Conservation (phyloP, 495 filamentous ascomycete species). For the Thermochaetoides thermophila region DNA sequence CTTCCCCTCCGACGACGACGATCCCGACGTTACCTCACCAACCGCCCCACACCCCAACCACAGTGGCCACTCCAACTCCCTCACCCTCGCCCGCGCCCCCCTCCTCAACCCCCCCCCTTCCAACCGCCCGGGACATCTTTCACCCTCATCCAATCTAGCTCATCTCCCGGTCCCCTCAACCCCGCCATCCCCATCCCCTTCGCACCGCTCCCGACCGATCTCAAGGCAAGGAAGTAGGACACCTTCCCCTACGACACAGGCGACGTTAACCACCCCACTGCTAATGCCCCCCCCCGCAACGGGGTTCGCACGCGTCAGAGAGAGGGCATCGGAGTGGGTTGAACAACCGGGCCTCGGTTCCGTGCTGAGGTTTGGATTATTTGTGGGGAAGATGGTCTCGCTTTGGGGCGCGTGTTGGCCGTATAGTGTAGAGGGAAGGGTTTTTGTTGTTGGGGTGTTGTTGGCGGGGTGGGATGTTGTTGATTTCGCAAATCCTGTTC, state of each 20-base stretch:
- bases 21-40: too few relatives aligned
- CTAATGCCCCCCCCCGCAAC: conserved; percentile 45
- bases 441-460: conserved; percentile 20
- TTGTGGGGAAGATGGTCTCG: conserved; percentile 27
- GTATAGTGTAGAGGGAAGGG: conserved; percentile 21
- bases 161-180: conserved; percentile 11
- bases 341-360: too few relatives aligned
- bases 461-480: conserved; percentile 27
- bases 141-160: neutral
- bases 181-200: conserved; percentile 14
- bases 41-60: too few relatives aligned
- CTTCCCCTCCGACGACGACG: too few relatives aligned
- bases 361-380: conserved; percentile 19
- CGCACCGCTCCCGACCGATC: conserved; percentile 16
- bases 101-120: too few relatives aligned
- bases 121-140: neutral
- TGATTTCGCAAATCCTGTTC: conserved; percentile 19
- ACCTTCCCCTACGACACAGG: too few relatives aligned
- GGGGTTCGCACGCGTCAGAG: conserved; percentile 20
- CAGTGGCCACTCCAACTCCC: too few relatives aligned
- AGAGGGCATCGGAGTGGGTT: too few relatives aligned
- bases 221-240: too few relatives aligned
- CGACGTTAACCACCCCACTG: conserved; percentile 31
- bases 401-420: conserved; percentile 31
- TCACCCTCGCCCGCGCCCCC: too few relatives aligned